Evolutionary conservation across 257 asterid genomes (phyloP).

Genomic region (Salvia miltiorrhiza): DNA sequence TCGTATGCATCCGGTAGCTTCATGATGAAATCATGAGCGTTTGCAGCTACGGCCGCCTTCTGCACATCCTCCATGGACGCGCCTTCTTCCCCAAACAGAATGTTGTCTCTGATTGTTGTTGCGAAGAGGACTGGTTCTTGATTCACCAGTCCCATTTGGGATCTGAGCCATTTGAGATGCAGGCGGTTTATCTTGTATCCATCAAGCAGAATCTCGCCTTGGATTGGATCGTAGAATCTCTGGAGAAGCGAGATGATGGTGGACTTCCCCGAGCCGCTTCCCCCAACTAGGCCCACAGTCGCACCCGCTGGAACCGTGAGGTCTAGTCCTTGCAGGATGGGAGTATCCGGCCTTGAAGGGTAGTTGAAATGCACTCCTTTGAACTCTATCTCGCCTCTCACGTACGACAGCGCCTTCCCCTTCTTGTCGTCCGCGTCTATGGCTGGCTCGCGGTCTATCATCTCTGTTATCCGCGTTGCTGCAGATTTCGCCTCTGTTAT

Average conservation of each 20-base stretch:
- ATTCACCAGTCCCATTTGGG: constrained; percentile 79
- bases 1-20: constrained; percentile 65
- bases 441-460: constrained; percentile 58
- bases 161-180: constrained; percentile 76
- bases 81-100: constrained; percentile 69
- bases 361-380: constrained; percentile 60
- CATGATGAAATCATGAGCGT: constrained; percentile 62
- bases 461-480: constrained; percentile 61
- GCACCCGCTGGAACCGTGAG: constrained; percentile 58
- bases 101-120: constrained; percentile 69
- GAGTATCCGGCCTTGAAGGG: constrained; percentile 66
- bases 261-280: constrained; percentile 83
- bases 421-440: constrained; percentile 68
- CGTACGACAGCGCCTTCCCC: constrained; percentile 78
- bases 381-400: constrained; percentile 74
- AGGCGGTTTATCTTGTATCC: constrained; percentile 67
- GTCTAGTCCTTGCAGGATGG: constrained; percentile 55
- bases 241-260: constrained; percentile 61
- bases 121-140: constrained; percentile 88
- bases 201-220: constrained; percentile 67
- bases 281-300: constrained; percentile 70
- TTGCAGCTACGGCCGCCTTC: constrained; percentile 72
- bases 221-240: constrained; percentile 70
- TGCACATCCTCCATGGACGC: constrained; percentile 62
- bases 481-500: constrained; percentile 76